Conservation (phyloP, 2,329 filamentous ascomycete species). For the Pyricularia grisea region DNA sequence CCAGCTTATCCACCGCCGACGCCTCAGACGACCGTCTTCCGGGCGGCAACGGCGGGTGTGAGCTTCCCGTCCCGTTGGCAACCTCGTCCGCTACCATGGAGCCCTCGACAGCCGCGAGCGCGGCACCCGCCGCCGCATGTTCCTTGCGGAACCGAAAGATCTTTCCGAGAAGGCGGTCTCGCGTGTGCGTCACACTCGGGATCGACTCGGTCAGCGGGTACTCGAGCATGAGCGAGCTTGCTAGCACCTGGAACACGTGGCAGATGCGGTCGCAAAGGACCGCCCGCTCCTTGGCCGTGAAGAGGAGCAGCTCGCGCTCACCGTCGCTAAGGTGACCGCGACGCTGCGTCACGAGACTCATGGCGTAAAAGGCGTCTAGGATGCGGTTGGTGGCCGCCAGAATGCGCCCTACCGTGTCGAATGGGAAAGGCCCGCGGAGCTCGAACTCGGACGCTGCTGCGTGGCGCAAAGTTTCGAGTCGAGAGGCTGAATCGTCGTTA, state of each 20-base stretch:
- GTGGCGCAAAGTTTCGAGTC: conserved; percentile 62
- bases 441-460: conserved; percentile 82
- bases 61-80: background rate
- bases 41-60: background rate
- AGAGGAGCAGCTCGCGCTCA: conserved; percentile 70
- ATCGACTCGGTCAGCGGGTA: conserved; percentile 87
- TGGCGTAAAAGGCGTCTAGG: conserved; percentile 89
- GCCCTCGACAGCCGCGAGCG: background rate
- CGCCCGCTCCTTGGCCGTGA: conserved; percentile 69
- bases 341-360: conserved; percentile 86
- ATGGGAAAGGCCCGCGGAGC: conserved; percentile 77
- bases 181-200: conserved; percentile 69
- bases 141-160: conserved; percentile 80
- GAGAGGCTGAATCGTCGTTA: conserved; percentile 29
- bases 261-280: conserved; percentile 83
- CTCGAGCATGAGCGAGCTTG: conserved; percentile 87
- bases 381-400: conserved; percentile 74
- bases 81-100: background rate
- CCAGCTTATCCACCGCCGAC: background rate
- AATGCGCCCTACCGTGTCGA: conserved; percentile 61
- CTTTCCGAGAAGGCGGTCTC: conserved; percentile 77
- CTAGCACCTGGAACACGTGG: conserved; percentile 78
- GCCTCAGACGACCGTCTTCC: background rate
- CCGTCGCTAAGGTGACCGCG: conserved; percentile 67
- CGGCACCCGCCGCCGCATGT: conserved; percentile 29